These are phyloP conservation scores for Colletotrichum coccodes DNA, from an alignment of 2,329 filamentous ascomycete species.

Conservation along the genomic window DNA sequence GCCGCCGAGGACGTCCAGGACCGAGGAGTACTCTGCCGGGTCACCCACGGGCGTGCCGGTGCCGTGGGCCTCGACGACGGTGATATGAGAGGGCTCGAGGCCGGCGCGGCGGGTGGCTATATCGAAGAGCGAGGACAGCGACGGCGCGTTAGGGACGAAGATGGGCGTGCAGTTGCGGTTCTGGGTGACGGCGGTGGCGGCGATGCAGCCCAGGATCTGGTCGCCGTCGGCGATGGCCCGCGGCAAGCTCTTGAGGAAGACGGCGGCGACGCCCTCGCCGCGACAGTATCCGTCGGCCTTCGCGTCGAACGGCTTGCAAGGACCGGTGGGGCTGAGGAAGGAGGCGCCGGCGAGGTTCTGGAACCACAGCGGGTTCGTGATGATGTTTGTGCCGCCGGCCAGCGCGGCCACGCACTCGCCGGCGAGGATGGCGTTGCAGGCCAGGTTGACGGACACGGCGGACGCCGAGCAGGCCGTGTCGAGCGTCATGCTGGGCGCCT, in stretches of 20 bases:
- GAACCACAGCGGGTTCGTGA: conserved; percentile 35
- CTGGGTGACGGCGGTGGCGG: conserved; percentile 50
- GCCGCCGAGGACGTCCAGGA: conserved; percentile 37
- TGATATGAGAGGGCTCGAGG: not conserved
- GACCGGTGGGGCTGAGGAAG: conserved; percentile 44
- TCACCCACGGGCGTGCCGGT: conserved; percentile 60
- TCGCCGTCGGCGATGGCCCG: conserved; percentile 59
- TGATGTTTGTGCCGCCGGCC: conserved; percentile 51
- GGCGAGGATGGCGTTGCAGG: conserved; percentile 41
- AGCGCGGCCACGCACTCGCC: conserved; percentile 47
- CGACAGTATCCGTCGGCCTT: conserved; percentile 59
- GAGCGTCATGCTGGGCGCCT: conserved; percentile 45
- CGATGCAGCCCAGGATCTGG: conserved; percentile 52
- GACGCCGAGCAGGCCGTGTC: conserved; percentile 53
- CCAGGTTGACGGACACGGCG: conserved; percentile 40
- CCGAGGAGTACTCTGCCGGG: conserved; percentile 52
- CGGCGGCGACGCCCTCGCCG: conserved; percentile 55
- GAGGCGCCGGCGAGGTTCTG: conserved; percentile 36
- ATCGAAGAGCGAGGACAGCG: conserved; percentile 52
- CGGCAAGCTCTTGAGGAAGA: conserved; percentile 58
- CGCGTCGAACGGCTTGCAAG: conserved; percentile 46
- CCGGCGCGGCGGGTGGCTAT: conserved; percentile 55
- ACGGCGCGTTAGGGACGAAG: conserved; percentile 37
- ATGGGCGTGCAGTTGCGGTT: conserved; percentile 42
- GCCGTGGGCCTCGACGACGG: conserved; percentile 52